These are phyloP conservation scores for Moniliella sp. DNA, from an alignment of 1,284 basidiomycete genomes.

Conservation along the genomic window DNA sequence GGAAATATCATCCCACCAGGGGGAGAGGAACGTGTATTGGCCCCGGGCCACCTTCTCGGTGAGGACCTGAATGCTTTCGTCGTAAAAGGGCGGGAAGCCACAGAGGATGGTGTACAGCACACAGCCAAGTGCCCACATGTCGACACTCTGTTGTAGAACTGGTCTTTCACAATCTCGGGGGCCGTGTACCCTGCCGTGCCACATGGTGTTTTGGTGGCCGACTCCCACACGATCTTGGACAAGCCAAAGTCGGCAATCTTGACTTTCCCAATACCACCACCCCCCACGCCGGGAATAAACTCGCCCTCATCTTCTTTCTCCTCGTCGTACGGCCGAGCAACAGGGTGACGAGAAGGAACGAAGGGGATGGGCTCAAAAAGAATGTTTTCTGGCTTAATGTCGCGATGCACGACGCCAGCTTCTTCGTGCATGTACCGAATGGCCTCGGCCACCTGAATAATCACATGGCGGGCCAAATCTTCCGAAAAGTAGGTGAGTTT, in stretches of 20 bases:
- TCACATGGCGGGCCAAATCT: conserved; percentile 51
- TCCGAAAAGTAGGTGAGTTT: conserved; percentile 98
- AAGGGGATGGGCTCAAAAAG: conserved; percentile 84
- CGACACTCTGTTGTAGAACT: conserved; percentile 90
- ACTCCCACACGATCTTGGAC: conserved; percentile 94
- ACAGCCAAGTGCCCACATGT: conserved; percentile 99
- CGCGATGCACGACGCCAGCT: conserved; percentile 63
- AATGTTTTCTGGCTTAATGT: conserved; percentile 96
- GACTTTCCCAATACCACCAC: conserved; percentile 87
- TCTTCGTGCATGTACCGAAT: conserved; percentile 93
- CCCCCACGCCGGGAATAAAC: conserved; percentile 69
- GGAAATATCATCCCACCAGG: conserved; percentile 98
- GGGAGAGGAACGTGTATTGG: conserved; percentile 91
- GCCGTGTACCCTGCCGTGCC: conserved; percentile 98
- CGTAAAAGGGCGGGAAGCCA: conserved; percentile 92
- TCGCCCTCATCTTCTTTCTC: conserved; percentile 97
- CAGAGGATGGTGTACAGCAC: conserved; percentile 92
- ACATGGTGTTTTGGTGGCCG: conserved; percentile 96
- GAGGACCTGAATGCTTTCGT: conserved; percentile 89
- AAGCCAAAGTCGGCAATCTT: conserved; percentile 99
- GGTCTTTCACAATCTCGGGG: conserved; percentile 97
- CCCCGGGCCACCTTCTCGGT: conserved; percentile 95
- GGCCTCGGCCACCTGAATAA: conserved; percentile 82
- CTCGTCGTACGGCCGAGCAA: conserved; percentile 76
- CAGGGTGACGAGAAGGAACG: conserved; percentile 56